A percentile compares a stretch with the other conserved stretches of the same genome.
phyloP scores from a whole-genome alignment of 2,329 filamentous ascomycete species.

The Fusarium equiseti region DNA sequence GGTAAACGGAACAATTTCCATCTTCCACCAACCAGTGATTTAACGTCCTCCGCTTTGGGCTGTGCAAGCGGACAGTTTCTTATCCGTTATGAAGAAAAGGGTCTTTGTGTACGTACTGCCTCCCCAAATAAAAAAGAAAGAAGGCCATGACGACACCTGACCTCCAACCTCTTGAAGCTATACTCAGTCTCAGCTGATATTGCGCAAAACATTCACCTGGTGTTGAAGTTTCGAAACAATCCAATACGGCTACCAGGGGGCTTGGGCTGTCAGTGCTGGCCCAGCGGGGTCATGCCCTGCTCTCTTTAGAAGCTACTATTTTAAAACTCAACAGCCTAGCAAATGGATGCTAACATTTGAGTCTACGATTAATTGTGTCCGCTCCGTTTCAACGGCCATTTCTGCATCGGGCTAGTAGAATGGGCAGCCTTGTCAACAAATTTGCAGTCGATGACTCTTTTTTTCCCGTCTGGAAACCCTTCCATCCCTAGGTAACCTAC shows the following conservation, averaged over 20 bases:
- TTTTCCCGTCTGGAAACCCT: not conserved
- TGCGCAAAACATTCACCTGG: slow-evolving; percentile 2
- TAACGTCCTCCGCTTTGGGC: slow-evolving; percentile 8
- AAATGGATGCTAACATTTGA: not conserved
- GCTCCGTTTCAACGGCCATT: slow-evolving; percentile 31
- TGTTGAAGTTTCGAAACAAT: slow-evolving; percentile 28
- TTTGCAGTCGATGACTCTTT: not conserved
- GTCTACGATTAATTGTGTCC: slow-evolving; percentile 2
- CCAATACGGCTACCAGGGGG: not conserved
- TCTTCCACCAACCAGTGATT: slow-evolving; percentile 31
- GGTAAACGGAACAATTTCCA: slow-evolving; percentile 26
- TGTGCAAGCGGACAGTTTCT: slow-evolving; percentile 1
- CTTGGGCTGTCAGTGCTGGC: not conserved
- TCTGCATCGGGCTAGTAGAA: slow-evolving; percentile 23
- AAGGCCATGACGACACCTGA: not conserved
- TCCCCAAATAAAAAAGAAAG: not conserved
- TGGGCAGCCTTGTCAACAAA: not conserved
- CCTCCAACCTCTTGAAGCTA: slow-evolving; percentile 9
- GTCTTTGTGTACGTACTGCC: not conserved
- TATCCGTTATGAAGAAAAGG: not conserved
- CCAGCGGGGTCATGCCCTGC: slow-evolving; percentile 4
- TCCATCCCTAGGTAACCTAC: not conserved
- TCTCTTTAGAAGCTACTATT: slow-evolving; percentile 11
- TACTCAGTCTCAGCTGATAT: slow-evolving; percentile 1
- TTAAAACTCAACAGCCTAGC: slow-evolving; percentile 8